Base-by-base conservation (phyloP, 331 rosid genomes). In the Prunus yedoensis region DNA sequence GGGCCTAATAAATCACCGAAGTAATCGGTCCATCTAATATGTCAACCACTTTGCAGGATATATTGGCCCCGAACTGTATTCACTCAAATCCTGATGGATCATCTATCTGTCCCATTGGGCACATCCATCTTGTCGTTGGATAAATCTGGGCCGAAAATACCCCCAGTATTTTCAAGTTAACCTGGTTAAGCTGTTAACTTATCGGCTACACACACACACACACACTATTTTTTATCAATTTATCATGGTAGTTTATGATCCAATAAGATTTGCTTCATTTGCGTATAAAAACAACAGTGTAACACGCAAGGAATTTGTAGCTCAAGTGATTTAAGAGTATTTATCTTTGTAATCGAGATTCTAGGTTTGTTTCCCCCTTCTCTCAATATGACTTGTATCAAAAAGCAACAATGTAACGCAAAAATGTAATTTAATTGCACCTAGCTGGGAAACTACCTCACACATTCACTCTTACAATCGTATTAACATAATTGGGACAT, bases 281-380 rank as follows among this genome's bases (percentile, higher is more conserved):
- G 52, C 1, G 17, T 47, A 14, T 14, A 47, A 47, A 47, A 10
- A 14, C 17, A 3, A 13, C 20, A 16, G 5, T 14, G 20, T 17
- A 17, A 52, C 5, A 47, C 51, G 14, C 0, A 7, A 38, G 9
- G 0, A 2, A 2, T 0, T 38, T 6, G 1, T 7, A 38, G 0
- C 10, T 6, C 9, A 38, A 38, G 0, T 38, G 0, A 1, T 7
- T 38, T 38, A 1, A 7, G 43, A 7, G 43, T 38, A 38, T 38
- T 38, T 38, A 6, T 38, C 2, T 38, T 38, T 38, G 43, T 38
- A 38, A 38, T 0, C 0, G 9, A 38, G 43, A 7, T 38, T 38
- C 43, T 38, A 38, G 5, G 2, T 38, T 38, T 38, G 43, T 38
- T 38, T 38, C 0, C 43, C 1, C 43, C 43, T 38, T 7, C 10